A percentile compares a stretch with the other conserved stretches of the same genome.
Evolutionary conservation across 2,329 filamentous ascomycete genomes (phyloP).

Genomic region (Fusarium pseudonygamai): DNA sequence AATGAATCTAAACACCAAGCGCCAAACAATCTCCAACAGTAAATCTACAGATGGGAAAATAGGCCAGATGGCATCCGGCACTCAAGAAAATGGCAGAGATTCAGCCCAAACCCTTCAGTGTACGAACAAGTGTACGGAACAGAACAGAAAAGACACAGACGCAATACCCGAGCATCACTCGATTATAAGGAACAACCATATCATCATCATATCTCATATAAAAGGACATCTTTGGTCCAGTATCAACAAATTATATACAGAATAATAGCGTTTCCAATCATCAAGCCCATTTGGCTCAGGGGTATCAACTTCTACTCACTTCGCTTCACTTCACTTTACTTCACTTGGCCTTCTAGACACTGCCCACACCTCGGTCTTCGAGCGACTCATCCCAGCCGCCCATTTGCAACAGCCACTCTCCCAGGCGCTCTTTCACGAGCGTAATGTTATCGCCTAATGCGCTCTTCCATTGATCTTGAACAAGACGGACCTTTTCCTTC

Average conservation of each 20-base stretch:
- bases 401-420: constrained; percentile 75
- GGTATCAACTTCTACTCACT: constrained; percentile 44
- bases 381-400: constrained; percentile 90
- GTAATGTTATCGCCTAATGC: constrained; percentile 83
- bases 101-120: not conserved
- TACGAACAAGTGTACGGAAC: constrained; percentile 36
- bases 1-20: not conserved
- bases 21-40: not conserved
- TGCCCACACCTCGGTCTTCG: constrained; percentile 65
- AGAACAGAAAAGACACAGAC: not conserved
- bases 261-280: constrained; percentile 33
- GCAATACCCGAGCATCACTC: constrained; percentile 22
- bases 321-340: not conserved
- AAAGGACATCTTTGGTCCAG: constrained; percentile 10
- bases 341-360: constrained; percentile 46
- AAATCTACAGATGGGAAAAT: not conserved
- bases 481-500: constrained; percentile 90
- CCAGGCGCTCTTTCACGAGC: constrained; percentile 77
- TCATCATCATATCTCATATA: constrained; percentile 34
- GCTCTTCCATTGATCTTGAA: constrained; percentile 91
- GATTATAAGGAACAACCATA: constrained; percentile 1
- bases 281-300: constrained; percentile 30
- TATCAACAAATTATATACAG: constrained; percentile 33
- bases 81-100: not conserved
- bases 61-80: not conserved